Evolutionary conservation across 202 grass and related monocot species (phyloP).

Genomic region (Eragrostis tef): DNA sequence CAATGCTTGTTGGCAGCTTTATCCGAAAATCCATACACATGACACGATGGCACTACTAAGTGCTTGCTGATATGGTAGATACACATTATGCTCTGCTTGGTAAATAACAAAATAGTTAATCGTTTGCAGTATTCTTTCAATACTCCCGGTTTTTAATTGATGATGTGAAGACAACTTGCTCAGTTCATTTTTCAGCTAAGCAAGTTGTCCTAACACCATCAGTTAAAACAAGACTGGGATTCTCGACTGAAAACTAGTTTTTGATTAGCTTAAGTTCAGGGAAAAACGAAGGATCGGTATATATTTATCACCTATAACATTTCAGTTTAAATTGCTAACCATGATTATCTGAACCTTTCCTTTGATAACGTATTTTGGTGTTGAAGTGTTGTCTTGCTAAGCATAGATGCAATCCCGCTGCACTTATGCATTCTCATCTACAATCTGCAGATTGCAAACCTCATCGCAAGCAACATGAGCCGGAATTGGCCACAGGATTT

Average conservation of each 20-base stretch:
- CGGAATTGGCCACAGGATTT: conserved; percentile 91
- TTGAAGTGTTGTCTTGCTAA: conserved; percentile 1
- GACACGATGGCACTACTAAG: background rate
- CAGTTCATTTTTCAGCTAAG: background rate
- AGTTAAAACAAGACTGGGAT: conserved; percentile 3
- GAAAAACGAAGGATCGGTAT: background rate
- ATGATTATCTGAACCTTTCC: background rate
- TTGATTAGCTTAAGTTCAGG: background rate
- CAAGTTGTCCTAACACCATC: background rate
- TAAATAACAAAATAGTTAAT: background rate
- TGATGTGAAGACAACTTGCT: too few relatives aligned
- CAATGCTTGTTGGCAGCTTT: background rate
- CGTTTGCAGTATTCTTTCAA: background rate
- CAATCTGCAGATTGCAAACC: conserved; percentile 75
- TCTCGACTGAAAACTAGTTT: background rate
- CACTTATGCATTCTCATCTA: conserved; percentile 44
- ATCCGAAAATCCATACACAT: background rate
- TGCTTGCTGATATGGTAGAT: background rate
- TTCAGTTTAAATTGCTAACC: background rate
- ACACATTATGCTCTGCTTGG: background rate
- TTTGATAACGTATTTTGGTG: too few relatives aligned
- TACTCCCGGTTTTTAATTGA: background rate
- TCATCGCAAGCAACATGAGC: conserved; percentile 90
- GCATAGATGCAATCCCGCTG: background rate
- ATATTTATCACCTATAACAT: background rate